phyloP scores from a whole-genome alignment of 2,329 filamentous ascomycete species.

The Elsinoe australis region DNA sequence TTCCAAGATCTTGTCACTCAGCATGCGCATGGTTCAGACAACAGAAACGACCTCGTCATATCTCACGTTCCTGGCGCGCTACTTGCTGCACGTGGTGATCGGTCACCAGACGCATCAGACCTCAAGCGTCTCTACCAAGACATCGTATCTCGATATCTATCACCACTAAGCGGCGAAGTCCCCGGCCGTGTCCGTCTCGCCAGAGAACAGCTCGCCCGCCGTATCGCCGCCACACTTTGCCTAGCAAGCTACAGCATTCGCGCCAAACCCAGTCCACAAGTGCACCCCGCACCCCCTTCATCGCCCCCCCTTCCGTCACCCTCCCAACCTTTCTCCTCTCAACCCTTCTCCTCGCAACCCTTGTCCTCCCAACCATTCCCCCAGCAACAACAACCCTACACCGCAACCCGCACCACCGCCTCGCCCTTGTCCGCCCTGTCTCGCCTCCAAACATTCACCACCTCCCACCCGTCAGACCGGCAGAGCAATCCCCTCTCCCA shows the following conservation, averaged over 20 bases:
- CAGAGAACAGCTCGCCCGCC: conserved; percentile 26
- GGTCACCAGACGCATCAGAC: not conserved
- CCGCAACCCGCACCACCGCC: conserved; percentile 21
- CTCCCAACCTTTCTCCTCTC: conserved; percentile 21
- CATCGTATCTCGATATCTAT: conserved; percentile 25
- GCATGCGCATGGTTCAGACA: not conserved
- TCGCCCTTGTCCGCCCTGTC: conserved; percentile 25
- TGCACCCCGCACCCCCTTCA: conserved; percentile 28
- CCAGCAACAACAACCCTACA: conserved; percentile 19
- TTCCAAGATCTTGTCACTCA: conserved; percentile 9
- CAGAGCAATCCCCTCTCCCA: conserved; percentile 21
- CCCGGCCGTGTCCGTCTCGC: conserved; percentile 27
- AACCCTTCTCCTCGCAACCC: conserved; percentile 24
- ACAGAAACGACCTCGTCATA: not conserved
- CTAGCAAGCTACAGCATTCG: conserved; percentile 30
- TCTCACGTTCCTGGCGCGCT: conserved; percentile 14
- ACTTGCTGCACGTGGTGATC: conserved; percentile 10
- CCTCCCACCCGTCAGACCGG: conserved; percentile 28
- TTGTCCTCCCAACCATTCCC: conserved; percentile 16
- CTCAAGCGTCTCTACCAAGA: conserved; percentile 21
- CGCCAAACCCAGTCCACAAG: conserved; percentile 23
- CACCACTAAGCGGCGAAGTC: conserved; percentile 22
- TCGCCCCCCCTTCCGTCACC: conserved; percentile 25
- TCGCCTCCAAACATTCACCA: conserved; percentile 34
- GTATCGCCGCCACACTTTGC: conserved; percentile 31